Conservation (phyloP, 208 protist genomes). For the Leishmania braziliensis region DNA sequence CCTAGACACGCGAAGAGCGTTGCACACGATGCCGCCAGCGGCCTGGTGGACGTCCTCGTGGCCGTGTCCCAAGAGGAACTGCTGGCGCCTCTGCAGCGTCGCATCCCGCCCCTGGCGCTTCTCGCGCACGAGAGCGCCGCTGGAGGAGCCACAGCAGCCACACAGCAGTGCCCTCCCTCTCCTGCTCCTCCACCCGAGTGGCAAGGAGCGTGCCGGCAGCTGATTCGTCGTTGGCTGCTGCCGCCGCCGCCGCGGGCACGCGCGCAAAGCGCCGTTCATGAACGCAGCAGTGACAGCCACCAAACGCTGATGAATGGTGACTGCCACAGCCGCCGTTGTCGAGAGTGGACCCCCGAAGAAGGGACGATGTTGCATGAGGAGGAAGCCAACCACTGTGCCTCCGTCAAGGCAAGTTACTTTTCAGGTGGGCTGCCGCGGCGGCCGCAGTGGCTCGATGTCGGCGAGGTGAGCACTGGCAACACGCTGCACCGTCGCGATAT, state of each 20-base stretch:
- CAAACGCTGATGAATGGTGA: neutral
- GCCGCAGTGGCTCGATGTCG: neutral
- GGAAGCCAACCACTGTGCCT: neutral
- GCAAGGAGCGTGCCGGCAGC: slow-evolving; percentile 6
- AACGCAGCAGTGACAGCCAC: neutral
- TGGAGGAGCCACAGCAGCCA: neutral
- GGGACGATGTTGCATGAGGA: neutral
- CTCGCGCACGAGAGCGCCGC: neutral
- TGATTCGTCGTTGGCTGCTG: slow-evolving; percentile 8
- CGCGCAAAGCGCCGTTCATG: neutral
- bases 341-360: neutral
- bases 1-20: neutral
- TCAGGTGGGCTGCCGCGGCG: neutral
- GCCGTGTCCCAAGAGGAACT: neutral
- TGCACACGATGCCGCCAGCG: neutral
- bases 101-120: neutral
- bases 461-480: neutral
- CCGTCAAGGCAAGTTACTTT: neutral
- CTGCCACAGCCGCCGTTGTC: neutral
- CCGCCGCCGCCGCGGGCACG: neutral
- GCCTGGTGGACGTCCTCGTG: neutral
- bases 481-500: slow-evolving; percentile 33
- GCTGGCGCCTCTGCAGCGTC: neutral
- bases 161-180: neutral
- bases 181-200: neutral